Base-by-base conservation (phyloP, 2,329 filamentous ascomycete genomes). In the Remersonia thermophila region DNA sequence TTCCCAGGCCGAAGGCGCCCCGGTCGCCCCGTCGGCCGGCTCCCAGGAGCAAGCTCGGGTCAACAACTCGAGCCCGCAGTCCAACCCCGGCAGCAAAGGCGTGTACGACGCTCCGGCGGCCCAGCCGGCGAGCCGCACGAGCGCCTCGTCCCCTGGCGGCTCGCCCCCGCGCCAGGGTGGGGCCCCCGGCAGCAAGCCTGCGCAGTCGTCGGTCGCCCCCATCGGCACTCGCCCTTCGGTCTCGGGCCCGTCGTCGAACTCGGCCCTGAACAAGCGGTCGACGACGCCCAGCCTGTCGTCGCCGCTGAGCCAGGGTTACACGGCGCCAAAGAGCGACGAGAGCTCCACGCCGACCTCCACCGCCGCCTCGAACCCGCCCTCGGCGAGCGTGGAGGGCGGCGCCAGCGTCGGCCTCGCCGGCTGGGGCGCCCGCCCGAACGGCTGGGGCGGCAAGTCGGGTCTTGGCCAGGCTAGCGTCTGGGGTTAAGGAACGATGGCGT, bases 391-490 rank as follows among this genome's bases (percentile, higher is more conserved):
- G 25, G 61, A 69, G 8, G 61, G 62, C 26, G 61, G 62, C 26
- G 51, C 65, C 20, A 67, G 36, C 26, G 43, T 53, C 9, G 53
- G 52, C 6, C 41, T 58, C 8, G 46, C 79, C 13, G 74, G 77
- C 41, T 94, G 87, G 87, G 78, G 82, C 37, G 80, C 77, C 54
- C 80, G 82, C 47, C 80, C 78, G 46, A 80, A 78, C 27, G 83
- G 89, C 31, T 94, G 87, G 87, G 83, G 85, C 41, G 80, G 78
- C 52, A 84, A 83, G 52, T 83, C 78, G 46, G 75, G 77, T 34
- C 76, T 93, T 43, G 83, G 86, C 46, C 85, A 93, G 57, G 86
- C 87, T 46, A 93, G 85, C 46, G 89, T 95, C 49, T 96, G 87
- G 87, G 87, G 87, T 50, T 95, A 78, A 37, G 20, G 3, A 10